phyloP scores from a whole-genome alignment of 805 yeast species.

The Cyberlindnera bimundalis region DNA sequence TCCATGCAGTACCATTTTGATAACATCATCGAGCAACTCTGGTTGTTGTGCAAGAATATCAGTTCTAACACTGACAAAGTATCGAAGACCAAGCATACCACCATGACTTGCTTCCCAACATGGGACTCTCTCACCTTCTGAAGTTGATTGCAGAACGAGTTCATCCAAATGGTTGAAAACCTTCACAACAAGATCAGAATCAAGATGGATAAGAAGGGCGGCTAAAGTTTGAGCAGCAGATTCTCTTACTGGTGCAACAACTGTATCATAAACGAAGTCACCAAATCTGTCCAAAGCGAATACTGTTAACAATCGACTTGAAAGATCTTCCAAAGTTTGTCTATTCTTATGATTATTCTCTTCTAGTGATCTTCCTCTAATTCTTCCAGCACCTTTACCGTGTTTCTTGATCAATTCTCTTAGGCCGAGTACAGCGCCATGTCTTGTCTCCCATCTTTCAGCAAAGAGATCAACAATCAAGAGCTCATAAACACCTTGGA shows the following conservation, averaged over 20 bases:
- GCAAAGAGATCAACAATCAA: constrained; percentile 74
- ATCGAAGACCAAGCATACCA: constrained; percentile 89
- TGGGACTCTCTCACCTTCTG: constrained; percentile 36
- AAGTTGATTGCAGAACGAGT: constrained; percentile 62
- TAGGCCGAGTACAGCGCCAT: constrained; percentile 91
- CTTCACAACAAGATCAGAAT: constrained; percentile 48
- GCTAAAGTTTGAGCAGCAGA: constrained; percentile 94
- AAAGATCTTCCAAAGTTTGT: constrained; percentile 78
- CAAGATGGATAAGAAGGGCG: constrained; percentile 74
- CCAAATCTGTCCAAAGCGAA: constrained; percentile 95
- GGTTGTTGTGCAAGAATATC: constrained; percentile 64
- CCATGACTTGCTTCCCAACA: constrained; percentile 99
- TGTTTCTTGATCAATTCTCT: constrained; percentile 82
- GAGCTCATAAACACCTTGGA: constrained; percentile 87
- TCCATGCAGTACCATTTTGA: constrained; percentile 84
- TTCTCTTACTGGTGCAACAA: constrained; percentile 97
- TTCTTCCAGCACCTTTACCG: constrained; percentile 82
- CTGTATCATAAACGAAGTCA: constrained; percentile 95
- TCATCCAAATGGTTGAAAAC: constrained; percentile 65
- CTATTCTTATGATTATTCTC: constrained; percentile 67
- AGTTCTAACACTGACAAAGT: constrained; percentile 85
- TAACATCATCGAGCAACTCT: constrained; percentile 60
- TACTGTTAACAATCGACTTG: constrained; percentile 78
- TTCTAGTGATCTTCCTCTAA: constrained; percentile 52
- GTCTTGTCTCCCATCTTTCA: constrained; percentile 91